Evolutionary conservation across 768 basidiomycete species (phyloP).

Genomic region (Lactarius sanguifluus): DNA sequence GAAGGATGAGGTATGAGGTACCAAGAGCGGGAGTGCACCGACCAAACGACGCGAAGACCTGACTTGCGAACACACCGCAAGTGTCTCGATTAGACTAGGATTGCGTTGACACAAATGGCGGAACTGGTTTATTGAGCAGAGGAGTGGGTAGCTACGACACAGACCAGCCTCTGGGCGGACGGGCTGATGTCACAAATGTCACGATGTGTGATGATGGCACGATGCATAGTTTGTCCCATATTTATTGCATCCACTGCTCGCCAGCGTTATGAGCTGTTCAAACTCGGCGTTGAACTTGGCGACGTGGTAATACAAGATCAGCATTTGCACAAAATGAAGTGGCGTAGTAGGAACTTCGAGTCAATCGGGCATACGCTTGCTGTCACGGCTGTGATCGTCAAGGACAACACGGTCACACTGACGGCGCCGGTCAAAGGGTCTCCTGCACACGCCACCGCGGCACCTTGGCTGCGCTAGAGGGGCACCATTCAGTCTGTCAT

Average conservation of each 20-base stretch:
- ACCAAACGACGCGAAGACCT: too few species aligned
- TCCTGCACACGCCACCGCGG: not conserved
- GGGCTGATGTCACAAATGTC: not conserved
- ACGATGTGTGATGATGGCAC: not conserved
- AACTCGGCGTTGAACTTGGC: not conserved
- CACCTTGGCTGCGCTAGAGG: not conserved
- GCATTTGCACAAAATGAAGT: not conserved
- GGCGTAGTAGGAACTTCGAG: not conserved
- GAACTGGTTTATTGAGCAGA: too few species aligned
- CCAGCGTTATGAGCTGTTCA: not conserved
- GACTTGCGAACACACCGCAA: too few species aligned
- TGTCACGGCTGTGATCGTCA: not conserved
- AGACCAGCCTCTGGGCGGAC: too few species aligned
- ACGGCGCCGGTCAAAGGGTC: not conserved
- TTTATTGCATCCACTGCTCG: too few species aligned
- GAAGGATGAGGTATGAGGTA: too few species aligned
- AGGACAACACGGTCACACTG: not conserved
- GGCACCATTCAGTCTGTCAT: not conserved
- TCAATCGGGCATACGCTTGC: not conserved
- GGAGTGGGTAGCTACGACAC: too few species aligned
- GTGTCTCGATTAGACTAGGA: too few species aligned
- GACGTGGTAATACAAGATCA: not conserved
- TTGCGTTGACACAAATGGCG: too few species aligned
- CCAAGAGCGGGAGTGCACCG: too few species aligned
- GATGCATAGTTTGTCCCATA: not conserved